Base-by-base conservation (phyloP, 352 stramenopile species). In the Globisporangium middletonii region DNA sequence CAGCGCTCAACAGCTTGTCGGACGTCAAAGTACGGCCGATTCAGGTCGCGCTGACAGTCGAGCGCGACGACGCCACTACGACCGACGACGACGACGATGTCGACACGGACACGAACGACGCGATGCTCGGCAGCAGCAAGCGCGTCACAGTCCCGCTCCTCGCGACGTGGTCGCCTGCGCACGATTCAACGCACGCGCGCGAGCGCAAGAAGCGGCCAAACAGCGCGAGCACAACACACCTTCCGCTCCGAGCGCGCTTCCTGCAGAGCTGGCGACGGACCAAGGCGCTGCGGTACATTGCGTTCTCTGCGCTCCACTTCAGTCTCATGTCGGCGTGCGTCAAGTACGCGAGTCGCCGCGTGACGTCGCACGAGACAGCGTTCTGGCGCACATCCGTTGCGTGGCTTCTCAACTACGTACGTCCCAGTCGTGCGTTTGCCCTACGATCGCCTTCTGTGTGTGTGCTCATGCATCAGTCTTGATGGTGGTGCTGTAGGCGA, bases 281-380 rank as follows among this genome's bases (percentile, higher is more conserved):
- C 16, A 58, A 64, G 41, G 75, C 63, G 0, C 67, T 89, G 15
- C 62, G 62, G 4, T 81, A 71, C 47, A 79, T 89, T 43, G 68
- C 75, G 0, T 68, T 81, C 28, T 63, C 79, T 0, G 72, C 75
- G 0, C 60, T 88, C 54, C 83, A 77, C 60, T 86, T 88, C 48
- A 90, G 80, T 45, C 67, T 86, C 56, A 78, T 81, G 35, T 87
- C 77, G 1, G 72, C 67, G 27, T 84, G 77, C 59, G 66, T 88
- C 65, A 90, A 90, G 58, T 82, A 72, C 44, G 71, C 75, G 8
- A 83, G 75, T 33, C 63, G 69, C 16, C 55, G 65, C 28, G 56
- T 86, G n/a, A 68, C 69, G n/a, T 86, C 80, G 3, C 73, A 88
- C 38, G 74, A 87, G 54, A 72, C 63, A 0, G 72, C 79, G 2